A percentile compares a stretch with the other conserved stretches of the same genome.
These are phyloP conservation scores for Trichoderma polysporum DNA, from an alignment of 2,329 filamentous ascomycete genomes.

Conservation along the genomic window DNA sequence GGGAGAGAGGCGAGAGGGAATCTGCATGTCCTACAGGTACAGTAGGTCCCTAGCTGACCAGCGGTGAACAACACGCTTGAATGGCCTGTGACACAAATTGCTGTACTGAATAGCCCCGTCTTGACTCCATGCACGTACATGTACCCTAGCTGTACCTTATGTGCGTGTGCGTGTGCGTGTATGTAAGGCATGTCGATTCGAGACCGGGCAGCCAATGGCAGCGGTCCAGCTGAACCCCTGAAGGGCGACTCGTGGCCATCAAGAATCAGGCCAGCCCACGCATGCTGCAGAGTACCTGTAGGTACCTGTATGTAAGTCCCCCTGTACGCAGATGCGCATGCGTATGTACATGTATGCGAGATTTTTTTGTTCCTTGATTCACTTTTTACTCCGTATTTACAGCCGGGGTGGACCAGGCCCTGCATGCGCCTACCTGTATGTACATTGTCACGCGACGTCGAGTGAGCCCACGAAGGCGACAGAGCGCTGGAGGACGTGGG, in stretches of 20 bases:
- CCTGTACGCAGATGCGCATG: neutral
- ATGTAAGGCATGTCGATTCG: neutral
- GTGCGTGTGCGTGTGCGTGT: neutral
- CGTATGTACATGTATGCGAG: conserved; percentile 7
- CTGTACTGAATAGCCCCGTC: no score
- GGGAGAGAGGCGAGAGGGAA: neutral
- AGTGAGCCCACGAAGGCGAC: neutral
- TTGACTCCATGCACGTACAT: neutral
- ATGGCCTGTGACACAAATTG: neutral
- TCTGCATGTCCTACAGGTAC: no score
- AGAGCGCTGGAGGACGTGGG: neutral
- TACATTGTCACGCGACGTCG: conserved; percentile 12
- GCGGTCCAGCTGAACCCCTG: no score
- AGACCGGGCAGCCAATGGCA: neutral
- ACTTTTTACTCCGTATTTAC: neutral
- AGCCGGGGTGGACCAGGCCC: conserved; percentile 7
- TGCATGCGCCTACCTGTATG: conserved; percentile 3
- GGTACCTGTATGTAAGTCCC: neutral
- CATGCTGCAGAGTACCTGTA: neutral
- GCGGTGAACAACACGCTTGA: neutral
- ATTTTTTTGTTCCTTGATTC: conserved; percentile 9
- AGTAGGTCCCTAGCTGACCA: conserved; percentile 11
- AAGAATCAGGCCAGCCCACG: neutral
- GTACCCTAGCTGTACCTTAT: neutral
- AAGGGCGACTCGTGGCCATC: neutral